Evolutionary conservation across 345 rosid species (phyloP).

Genomic region (Brassica napus): DNA sequence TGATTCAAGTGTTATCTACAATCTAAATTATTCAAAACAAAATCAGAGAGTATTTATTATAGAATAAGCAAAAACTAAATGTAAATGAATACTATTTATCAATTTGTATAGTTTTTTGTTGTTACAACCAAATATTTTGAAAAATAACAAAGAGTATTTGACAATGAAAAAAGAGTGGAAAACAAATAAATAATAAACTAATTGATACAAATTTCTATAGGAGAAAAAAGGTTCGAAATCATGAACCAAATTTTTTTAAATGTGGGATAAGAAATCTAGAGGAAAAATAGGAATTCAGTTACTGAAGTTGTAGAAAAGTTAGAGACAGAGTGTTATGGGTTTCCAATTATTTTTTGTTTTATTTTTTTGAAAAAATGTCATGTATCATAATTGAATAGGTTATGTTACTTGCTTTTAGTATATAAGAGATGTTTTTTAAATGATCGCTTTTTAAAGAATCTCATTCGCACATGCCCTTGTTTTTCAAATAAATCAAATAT

Average conservation of each 20-base stretch:
- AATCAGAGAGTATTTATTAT: background rate
- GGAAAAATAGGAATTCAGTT: background rate
- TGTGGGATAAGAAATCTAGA: background rate
- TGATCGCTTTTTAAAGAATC: too few relatives aligned
- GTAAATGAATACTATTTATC: too few relatives aligned
- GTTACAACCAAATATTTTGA: too few relatives aligned
- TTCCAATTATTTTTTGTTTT: background rate
- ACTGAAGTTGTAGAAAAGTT: too few relatives aligned
- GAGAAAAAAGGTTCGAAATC: background rate
- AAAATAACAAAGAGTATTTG: background rate
- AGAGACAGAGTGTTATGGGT: background rate
- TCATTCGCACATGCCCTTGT: too few relatives aligned
- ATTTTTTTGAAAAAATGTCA: too few relatives aligned
- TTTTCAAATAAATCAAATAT: too few relatives aligned
- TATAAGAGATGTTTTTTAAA: too few relatives aligned
- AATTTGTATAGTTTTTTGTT: too few relatives aligned
- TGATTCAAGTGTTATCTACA: background rate
- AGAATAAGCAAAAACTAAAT: background rate
- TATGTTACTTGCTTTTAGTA: too few relatives aligned
- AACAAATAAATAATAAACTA: too few relatives aligned
- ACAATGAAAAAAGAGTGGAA: background rate
- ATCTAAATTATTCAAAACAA: background rate
- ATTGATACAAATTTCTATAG: background rate
- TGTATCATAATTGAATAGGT: too few relatives aligned
- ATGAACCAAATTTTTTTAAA: background rate